Conservation (phyloP, 1,139 yeast species). For the Saccharomyces hybrid region DNA sequence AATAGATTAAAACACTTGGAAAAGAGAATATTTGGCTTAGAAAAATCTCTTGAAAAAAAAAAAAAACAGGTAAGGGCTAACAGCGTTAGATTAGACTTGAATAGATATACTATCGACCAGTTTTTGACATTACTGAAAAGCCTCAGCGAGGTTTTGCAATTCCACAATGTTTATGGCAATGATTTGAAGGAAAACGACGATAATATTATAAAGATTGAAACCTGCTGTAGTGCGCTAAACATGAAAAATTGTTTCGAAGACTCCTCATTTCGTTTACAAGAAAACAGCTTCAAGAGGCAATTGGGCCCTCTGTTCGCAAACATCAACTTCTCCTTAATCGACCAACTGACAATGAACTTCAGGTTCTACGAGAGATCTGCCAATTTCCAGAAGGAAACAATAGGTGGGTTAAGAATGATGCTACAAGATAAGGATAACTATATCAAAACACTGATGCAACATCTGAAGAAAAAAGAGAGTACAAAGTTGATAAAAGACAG, state of each 20-base stretch:
- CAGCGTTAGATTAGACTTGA: neutral
- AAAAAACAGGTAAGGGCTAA: neutral
- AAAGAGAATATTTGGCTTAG: neutral
- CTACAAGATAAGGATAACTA: neutral
- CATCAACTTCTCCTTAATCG: neutral
- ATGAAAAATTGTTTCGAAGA: neutral
- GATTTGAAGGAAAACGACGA: neutral
- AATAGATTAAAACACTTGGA: neutral
- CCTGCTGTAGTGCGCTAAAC: neutral
- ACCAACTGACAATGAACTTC: neutral
- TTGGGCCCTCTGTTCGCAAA: neutral
- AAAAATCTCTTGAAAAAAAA: conserved; percentile 2
- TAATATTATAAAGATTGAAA: neutral
- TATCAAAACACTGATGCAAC: neutral
- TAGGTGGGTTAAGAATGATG: neutral
- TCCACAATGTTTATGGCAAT: neutral
- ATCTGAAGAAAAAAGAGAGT: neutral
- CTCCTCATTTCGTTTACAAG: neutral
- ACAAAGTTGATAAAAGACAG: neutral
- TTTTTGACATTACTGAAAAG: neutral
- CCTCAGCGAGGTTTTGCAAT: neutral
- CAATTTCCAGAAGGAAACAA: neutral
- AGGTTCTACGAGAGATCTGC: neutral
- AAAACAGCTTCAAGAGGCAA: neutral
- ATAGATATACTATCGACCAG: neutral